Evolutionary conservation across 768 basidiomycete species (phyloP).

Genomic region (Termitomyces heimii): DNA sequence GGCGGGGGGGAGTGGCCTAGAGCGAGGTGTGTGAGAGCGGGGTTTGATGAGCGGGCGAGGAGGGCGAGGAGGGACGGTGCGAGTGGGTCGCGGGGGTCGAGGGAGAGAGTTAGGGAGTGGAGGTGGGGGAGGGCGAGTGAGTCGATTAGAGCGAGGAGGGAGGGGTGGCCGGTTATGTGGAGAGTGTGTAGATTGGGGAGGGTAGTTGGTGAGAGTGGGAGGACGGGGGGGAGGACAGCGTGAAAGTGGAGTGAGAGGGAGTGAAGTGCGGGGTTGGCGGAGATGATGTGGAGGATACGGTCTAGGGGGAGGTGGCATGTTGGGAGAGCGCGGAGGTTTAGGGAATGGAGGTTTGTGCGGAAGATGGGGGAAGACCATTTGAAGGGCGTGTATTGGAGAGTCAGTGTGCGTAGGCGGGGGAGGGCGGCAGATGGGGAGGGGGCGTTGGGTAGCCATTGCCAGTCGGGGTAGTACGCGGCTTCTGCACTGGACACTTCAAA

Average conservation of each 20-base stretch:
- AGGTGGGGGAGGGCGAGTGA: constrained; percentile 53
- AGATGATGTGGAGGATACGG: constrained; percentile 60
- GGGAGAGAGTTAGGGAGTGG: constrained; percentile 56
- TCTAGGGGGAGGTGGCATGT: constrained; percentile 60
- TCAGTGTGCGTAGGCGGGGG: constrained; percentile 48
- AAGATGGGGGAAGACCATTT: constrained; percentile 76
- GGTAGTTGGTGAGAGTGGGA: constrained; percentile 51
- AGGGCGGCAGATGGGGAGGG: constrained; percentile 30
- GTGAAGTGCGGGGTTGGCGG: constrained; percentile 52
- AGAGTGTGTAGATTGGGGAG: constrained; percentile 50
- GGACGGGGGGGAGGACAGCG: constrained; percentile 52
- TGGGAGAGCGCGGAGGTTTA: constrained; percentile 63
- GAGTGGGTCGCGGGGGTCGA: constrained; percentile 70
- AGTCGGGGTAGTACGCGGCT: constrained; percentile 54
- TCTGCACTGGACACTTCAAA: constrained; percentile 76
- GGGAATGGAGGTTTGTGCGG: constrained; percentile 45
- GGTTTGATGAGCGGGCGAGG: constrained; percentile 52
- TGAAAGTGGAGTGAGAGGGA: constrained; percentile 57
- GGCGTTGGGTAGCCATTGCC: constrained; percentile 69
- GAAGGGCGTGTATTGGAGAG: constrained; percentile 69
- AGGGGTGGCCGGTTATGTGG: constrained; percentile 61
- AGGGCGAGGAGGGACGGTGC: constrained; percentile 66
- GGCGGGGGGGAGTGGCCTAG: too few species aligned
- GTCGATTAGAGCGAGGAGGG: constrained; percentile 57
- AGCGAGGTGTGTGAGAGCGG: constrained; percentile 46